A percentile compares a stretch with the other conserved stretches of the same genome.
Evolutionary conservation across 2,329 filamentous ascomycete species (phyloP).

Genomic region (Phoma herbarum): DNA sequence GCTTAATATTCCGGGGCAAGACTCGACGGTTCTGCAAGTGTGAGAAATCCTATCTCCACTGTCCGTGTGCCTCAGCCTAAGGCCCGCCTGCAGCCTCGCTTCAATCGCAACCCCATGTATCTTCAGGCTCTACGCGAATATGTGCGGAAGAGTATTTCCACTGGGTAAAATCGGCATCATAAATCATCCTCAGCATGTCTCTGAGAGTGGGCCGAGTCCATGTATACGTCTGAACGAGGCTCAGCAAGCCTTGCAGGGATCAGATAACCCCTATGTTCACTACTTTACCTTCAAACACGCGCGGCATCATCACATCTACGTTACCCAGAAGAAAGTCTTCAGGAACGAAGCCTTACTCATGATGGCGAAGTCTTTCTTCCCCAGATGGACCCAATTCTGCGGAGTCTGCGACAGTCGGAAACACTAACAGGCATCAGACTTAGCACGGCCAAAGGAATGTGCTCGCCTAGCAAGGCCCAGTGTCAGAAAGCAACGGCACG

Average conservation of each 20-base stretch:
- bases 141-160: no score
- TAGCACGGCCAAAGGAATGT: neutral
- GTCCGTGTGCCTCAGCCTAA: constrained; percentile 13
- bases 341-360: neutral
- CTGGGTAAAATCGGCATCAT: neutral
- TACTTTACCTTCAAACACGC: neutral
- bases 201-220: neutral
- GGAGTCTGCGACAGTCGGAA: neutral
- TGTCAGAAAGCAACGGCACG: constrained; percentile 15
- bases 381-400: neutral
- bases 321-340: neutral
- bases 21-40: constrained; percentile 9
- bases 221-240: neutral
- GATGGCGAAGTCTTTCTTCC: neutral
- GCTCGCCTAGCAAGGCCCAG: neutral
- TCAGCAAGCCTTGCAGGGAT: neutral
- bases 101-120: neutral
- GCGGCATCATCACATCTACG: neutral
- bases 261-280: neutral
- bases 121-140: no score
- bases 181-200: neutral
- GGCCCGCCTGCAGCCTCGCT: neutral
- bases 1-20: constrained; percentile 5
- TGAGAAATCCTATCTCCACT: constrained; percentile 11
- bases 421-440: neutral